Conservation (phyloP, 176 grass and related monocot species). For the Hordeum marinum region DNA sequence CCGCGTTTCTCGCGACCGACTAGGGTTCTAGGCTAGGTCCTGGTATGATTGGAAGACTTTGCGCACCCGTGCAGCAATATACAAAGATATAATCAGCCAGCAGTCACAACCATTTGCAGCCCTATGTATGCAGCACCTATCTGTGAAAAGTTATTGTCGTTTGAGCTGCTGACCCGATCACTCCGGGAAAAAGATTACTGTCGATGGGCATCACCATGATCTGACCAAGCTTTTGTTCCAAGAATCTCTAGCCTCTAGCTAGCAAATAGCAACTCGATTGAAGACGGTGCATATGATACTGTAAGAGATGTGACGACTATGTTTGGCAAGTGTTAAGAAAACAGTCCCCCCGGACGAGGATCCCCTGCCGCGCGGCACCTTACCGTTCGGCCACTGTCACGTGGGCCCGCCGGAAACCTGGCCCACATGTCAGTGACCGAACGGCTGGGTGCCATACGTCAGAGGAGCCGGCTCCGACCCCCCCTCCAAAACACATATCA, state of each 20-base stretch:
- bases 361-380: no score
- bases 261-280: neutral
- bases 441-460: no score
- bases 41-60: constrained; percentile 24
- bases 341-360: neutral
- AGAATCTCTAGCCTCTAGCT: constrained; percentile 2
- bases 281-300: neutral
- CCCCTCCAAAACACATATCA: neutral
- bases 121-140: neutral
- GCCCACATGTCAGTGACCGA: no score
- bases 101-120: constrained; percentile 7
- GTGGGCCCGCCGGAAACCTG: no score
- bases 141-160: constrained; percentile 12
- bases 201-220: neutral
- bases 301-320: neutral
- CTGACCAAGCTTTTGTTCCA: neutral
- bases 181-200: neutral
- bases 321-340: neutral
- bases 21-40: neutral
- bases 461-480: no score
- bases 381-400: no score
- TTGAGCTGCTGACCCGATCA: constrained; percentile 1
- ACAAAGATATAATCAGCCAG: neutral
- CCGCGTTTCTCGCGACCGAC: neutral
- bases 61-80: constrained; percentile 26